phyloP scores from a whole-genome alignment of 306 rosid genomes.

The Begonia fuchsioides region DNA sequence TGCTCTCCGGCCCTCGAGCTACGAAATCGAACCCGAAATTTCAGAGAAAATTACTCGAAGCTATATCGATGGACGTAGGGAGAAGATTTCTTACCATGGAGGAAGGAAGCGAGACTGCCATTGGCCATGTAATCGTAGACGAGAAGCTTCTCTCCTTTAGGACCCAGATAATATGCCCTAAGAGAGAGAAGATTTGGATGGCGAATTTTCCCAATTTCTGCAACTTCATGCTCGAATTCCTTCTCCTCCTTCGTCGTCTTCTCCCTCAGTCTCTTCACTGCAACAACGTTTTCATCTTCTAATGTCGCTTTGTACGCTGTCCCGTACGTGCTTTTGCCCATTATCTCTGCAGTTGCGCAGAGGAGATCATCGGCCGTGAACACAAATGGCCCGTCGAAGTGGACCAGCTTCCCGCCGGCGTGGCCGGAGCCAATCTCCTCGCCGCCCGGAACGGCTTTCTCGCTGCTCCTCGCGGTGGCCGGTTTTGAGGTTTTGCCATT shows the following conservation, averaged over 20 bases:
- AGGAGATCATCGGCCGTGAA: conserved; percentile 81
- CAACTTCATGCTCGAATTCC: conserved; percentile 75
- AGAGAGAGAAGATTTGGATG: conserved; percentile 65
- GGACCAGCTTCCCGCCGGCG: conserved; percentile 61
- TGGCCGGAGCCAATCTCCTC: conserved; percentile 49
- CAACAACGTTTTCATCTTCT: conserved; percentile 76
- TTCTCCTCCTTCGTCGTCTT: conserved; percentile 68
- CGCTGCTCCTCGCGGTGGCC: conserved; percentile 24
- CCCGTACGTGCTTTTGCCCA: conserved; percentile 83
- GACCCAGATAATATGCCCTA: conserved; percentile 73
- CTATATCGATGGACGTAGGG: no score
- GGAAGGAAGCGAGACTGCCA: conserved; percentile 86
- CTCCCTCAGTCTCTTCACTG: conserved; percentile 84
- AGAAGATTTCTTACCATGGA: conserved; percentile 46
- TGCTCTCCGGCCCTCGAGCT: conserved; percentile 58
- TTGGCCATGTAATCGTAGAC: conserved; percentile 75
- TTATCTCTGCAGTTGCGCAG: conserved; percentile 87
- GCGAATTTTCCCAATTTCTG: conserved; percentile 61
- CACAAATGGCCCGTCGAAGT: conserved; percentile 82
- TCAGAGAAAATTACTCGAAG: no score
- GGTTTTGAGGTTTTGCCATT: conserved; percentile 25
- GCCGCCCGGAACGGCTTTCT: conserved; percentile 28
- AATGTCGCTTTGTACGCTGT: conserved; percentile 80
- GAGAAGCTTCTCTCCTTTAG: conserved; percentile 78
- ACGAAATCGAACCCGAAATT: no score